phyloP scores from a whole-genome alignment of 1,284 basidiomycete species.

The Cryptococcus sp. region DNA sequence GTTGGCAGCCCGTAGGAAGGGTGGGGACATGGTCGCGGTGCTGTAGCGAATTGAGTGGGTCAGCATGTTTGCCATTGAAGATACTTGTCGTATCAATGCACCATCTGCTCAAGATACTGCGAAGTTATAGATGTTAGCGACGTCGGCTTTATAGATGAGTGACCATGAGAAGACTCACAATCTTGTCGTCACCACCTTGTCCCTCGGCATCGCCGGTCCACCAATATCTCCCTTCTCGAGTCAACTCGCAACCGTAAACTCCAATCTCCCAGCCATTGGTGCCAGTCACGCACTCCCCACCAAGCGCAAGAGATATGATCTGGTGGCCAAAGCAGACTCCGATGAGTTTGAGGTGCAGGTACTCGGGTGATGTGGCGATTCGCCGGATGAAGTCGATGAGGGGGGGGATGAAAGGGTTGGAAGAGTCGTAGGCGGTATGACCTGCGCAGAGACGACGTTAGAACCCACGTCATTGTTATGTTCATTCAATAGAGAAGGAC shows the following conservation, averaged over 20 bases:
- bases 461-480: neutral
- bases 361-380: slow-evolving; percentile 25
- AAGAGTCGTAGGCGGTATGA: slow-evolving; percentile 41
- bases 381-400: slow-evolving; percentile 38
- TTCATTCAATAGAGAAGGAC: neutral
- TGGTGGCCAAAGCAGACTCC: slow-evolving; percentile 57
- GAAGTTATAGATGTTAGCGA: neutral
- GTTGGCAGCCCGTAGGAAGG: slow-evolving; percentile 50
- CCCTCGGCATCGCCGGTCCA: slow-evolving; percentile 44
- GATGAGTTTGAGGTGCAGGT: slow-evolving; percentile 39
- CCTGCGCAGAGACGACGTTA: slow-evolving; percentile 17
- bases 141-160: neutral
- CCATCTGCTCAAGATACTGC: slow-evolving; percentile 55
- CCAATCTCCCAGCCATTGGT: slow-evolving; percentile 55
- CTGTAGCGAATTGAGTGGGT: slow-evolving; percentile 12
- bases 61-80: neutral
- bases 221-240: slow-evolving; percentile 47
- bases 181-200: slow-evolving; percentile 37
- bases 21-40: slow-evolving; percentile 54
- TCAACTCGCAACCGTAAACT: slow-evolving; percentile 50
- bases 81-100: slow-evolving; percentile 9
- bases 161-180: slow-evolving; percentile 36
- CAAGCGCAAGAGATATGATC: slow-evolving; percentile 54
- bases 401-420: slow-evolving; percentile 32
- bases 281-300: slow-evolving; percentile 49